Percentiles rank a stretch among this genome's conserved stretches.
Conservation (phyloP, 345 rosid species). For the Boechera retrofracta region DNA sequence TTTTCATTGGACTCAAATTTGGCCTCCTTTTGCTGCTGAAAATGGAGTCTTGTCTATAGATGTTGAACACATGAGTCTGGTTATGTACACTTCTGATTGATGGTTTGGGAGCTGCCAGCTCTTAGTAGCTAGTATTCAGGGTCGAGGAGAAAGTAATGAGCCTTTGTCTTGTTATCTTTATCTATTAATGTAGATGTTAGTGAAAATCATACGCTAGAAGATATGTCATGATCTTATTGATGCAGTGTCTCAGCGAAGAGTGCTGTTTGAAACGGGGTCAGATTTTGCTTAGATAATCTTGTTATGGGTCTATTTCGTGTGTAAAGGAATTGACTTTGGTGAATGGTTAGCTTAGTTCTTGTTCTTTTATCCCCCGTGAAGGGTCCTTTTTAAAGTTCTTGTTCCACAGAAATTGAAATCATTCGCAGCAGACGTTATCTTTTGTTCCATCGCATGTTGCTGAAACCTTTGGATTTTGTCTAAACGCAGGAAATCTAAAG, state of each 20-base stretch:
- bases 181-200: slow-evolving; percentile 4
- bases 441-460: neutral
- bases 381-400: neutral
- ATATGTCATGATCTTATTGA: slow-evolving; percentile 9
- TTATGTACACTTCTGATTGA: slow-evolving; percentile 19
- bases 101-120: neutral
- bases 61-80: neutral
- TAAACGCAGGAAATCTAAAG: slow-evolving; percentile 26
- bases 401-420: neutral
- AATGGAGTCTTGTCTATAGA: slow-evolving; percentile 15
- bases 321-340: neutral
- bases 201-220: neutral
- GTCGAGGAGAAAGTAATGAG: neutral
- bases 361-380: neutral
- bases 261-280: neutral
- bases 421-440: neutral
- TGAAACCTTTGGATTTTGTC: slow-evolving; percentile 2
- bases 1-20: neutral
- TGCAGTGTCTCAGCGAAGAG: neutral
- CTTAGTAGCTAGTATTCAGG: neutral
- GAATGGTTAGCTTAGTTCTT: slow-evolving; percentile 5
- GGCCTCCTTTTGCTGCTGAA: neutral
- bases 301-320: neutral
- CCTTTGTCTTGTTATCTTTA: neutral
- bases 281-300: slow-evolving; percentile 13